A percentile compares a stretch with the other conserved stretches of the same genome.
Conservation (phyloP, 208 protist genomes). For the Trypanosoma scelopori region DNA sequence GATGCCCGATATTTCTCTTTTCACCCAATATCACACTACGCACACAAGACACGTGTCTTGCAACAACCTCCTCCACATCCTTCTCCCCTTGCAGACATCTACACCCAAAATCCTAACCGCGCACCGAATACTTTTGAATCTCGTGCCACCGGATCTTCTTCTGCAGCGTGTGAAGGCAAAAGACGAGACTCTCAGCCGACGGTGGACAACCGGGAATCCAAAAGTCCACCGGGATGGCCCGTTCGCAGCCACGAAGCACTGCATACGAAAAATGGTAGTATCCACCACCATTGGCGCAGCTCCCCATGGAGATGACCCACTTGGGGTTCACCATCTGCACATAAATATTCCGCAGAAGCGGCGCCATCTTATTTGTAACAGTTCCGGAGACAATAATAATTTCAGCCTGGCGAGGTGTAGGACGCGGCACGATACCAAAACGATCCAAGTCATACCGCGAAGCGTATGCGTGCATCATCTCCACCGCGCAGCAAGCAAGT, state of each 20-base stretch:
- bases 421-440: conserved; percentile 97
- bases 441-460: conserved; percentile 98
- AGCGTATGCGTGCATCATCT: conserved; percentile 98
- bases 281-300: conserved; percentile 98
- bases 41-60: too few species aligned
- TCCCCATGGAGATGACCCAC: conserved; percentile 95
- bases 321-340: conserved; percentile 97
- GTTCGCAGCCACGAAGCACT: conserved; percentile 96
- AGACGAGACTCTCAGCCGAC: conserved; percentile 93
- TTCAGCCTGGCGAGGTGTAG: conserved; percentile 95
- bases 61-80: too few species aligned
- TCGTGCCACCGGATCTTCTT: conserved; percentile 94
- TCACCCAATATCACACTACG: too few species aligned
- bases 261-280: conserved; percentile 99
- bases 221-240: conserved; percentile 98
- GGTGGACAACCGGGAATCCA: conserved; percentile 99
- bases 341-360: conserved; percentile 97
- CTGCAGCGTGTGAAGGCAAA: conserved; percentile 90
- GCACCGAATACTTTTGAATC: conserved; percentile 90
- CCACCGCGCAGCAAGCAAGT: conserved; percentile 97
- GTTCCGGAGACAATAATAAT: conserved; percentile 99
- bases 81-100: too few species aligned
- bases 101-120: conserved; percentile 19
- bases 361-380: conserved; percentile 99
- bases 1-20: neutral